phyloP scores from a whole-genome alignment of 306 rosid genomes.

The Begonia fuchsioides region DNA sequence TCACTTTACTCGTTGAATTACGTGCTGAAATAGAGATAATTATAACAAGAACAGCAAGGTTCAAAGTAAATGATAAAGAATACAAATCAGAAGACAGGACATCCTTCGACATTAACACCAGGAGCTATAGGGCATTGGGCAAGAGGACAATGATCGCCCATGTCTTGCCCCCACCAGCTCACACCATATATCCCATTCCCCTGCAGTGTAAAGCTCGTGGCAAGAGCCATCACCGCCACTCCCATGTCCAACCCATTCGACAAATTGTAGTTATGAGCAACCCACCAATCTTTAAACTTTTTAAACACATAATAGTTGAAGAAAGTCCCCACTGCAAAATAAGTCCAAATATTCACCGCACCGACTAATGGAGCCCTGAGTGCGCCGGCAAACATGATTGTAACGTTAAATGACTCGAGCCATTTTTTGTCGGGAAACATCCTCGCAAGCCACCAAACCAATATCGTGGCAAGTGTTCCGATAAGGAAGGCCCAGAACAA shows the following conservation, averaged over 20 bases:
- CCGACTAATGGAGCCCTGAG: neutral
- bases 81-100: neutral
- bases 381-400: neutral
- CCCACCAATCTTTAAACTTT: neutral
- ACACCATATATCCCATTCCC: neutral
- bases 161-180: neutral
- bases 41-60: no score
- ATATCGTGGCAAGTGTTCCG: neutral
- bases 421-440: neutral
- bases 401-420: neutral
- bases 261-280: neutral
- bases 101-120: neutral
- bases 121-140: neutral
- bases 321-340: neutral
- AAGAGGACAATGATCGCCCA: neutral
- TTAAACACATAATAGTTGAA: neutral
- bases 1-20: no score
- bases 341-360: neutral
- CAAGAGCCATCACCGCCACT: neutral
- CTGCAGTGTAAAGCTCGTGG: neutral
- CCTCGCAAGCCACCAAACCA: neutral
- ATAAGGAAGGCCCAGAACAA: neutral
- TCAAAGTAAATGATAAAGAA: no score
- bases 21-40: no score
- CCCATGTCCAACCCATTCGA: conserved; percentile 1